phyloP scores from a whole-genome alignment of 2,329 filamentous ascomycete species.

The Shiraia sp. region DNA sequence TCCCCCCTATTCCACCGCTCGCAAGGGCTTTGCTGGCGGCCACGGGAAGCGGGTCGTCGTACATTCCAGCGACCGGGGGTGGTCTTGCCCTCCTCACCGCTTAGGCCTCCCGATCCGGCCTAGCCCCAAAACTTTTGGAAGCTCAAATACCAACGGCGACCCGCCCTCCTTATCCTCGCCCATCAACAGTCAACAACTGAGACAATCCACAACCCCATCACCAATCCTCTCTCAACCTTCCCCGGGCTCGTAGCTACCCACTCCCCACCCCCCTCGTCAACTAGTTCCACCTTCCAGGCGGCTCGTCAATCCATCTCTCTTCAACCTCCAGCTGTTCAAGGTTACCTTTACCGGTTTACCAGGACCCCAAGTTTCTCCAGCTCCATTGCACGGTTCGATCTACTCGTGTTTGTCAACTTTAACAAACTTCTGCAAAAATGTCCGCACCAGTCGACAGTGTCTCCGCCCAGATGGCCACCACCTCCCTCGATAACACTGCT shows the following conservation, averaged over 20 bases:
- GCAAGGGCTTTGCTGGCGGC: constrained; percentile 18
- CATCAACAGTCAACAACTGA: constrained; percentile 42
- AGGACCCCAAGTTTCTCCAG: constrained; percentile 51
- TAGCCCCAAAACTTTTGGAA: constrained; percentile 30
- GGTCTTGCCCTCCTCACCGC: constrained; percentile 15
- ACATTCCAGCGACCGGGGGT: too few relatives aligned
- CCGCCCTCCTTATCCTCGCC: constrained; percentile 30
- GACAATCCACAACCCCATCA: constrained; percentile 34
- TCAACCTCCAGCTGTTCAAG: constrained; percentile 41
- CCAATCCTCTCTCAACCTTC: constrained; percentile 36
- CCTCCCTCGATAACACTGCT: constrained; percentile 60
- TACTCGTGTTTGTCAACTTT: constrained; percentile 60
- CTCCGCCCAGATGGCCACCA: constrained; percentile 70
- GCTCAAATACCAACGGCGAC: constrained; percentile 25
- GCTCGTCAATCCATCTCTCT: constrained; percentile 48
- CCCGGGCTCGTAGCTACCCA: constrained; percentile 56
- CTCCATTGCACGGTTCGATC: constrained; percentile 34
- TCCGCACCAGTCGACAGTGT: constrained; percentile 80
- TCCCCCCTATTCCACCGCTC: too few relatives aligned
- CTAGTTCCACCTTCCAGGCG: constrained; percentile 52
- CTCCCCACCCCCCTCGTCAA: constrained; percentile 56
- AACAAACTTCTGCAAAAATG: constrained; percentile 69
- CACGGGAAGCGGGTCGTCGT: constrained; percentile 20
- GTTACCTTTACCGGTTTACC: constrained; percentile 46
- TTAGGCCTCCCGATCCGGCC: constrained; percentile 27